Conservation (phyloP, 2,329 filamentous ascomycete species). For the Stagonosporopsis tanaceti region DNA sequence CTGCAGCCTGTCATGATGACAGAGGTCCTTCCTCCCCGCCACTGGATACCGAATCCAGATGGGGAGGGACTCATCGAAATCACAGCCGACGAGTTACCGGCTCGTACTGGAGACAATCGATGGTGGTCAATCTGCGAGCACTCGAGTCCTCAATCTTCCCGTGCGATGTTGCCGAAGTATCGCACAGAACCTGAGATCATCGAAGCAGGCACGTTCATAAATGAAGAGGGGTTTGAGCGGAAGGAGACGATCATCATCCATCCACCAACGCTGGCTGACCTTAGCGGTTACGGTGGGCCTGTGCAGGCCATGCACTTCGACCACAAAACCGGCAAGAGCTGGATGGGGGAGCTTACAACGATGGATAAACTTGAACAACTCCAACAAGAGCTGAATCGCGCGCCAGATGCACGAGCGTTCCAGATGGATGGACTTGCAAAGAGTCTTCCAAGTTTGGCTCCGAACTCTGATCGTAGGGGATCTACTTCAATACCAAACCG, state of each 20-base stretch:
- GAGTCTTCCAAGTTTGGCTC: constrained; percentile 20
- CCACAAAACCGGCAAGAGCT: constrained; percentile 37
- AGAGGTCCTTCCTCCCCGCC: constrained; percentile 61
- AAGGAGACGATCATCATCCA: constrained; percentile 58
- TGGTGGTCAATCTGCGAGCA: constrained; percentile 41
- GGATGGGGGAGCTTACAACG: constrained; percentile 35
- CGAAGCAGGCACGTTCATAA: constrained; percentile 50
- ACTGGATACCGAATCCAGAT: constrained; percentile 55
- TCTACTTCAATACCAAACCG: constrained; percentile 19
- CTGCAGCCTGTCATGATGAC: constrained; percentile 63
- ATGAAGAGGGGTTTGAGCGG: constrained; percentile 51
- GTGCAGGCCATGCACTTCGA: constrained; percentile 43
- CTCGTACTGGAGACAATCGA: constrained; percentile 38
- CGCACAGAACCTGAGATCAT: constrained; percentile 50
- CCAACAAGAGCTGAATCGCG: constrained; percentile 14
- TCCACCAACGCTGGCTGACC: constrained; percentile 52
- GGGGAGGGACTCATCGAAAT: constrained; percentile 55
- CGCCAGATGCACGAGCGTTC: constrained; percentile 14
- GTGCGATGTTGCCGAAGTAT: constrained; percentile 11
- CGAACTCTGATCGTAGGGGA: constrained; percentile 2
- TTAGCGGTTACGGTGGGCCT: constrained; percentile 36
- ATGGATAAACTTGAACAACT: constrained; percentile 28
- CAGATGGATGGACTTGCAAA: constrained; percentile 22
- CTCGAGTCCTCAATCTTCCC: constrained; percentile 18
- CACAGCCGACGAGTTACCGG: constrained; percentile 52